These are phyloP conservation scores for Terana coerulea DNA, from an alignment of 768 basidiomycete genomes.

Conservation along the genomic window DNA sequence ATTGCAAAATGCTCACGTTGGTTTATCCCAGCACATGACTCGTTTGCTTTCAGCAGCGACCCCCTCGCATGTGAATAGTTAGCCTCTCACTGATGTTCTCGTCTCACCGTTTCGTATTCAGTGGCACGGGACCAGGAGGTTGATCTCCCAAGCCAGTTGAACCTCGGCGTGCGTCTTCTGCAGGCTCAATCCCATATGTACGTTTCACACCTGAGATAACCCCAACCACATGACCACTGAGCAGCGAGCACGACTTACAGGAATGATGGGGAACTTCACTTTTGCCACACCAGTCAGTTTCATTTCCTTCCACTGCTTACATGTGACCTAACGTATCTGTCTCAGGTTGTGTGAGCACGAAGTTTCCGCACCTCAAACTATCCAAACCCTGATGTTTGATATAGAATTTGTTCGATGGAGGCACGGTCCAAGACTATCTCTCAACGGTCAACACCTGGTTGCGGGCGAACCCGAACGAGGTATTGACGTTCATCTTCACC, in stretches of 20 bases:
- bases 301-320: conserved; percentile 4
- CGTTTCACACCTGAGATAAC: neutral
- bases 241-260: too few species aligned
- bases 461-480: conserved; percentile 59
- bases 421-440: conserved; percentile 36
- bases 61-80: conserved; percentile 38
- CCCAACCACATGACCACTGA: too few species aligned
- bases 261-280: conserved; percentile 46
- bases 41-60: conserved; percentile 47
- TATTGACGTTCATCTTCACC: conserved; percentile 62
- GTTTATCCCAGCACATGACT: conserved; percentile 46
- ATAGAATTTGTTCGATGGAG: conserved; percentile 50
- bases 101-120: conserved; percentile 13
- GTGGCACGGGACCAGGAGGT: conserved; percentile 50
- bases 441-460: conserved; percentile 47
- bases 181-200: conserved; percentile 45
- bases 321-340: neutral
- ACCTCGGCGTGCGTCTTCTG: conserved; percentile 50
- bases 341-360: conserved; percentile 17
- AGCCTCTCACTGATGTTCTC: neutral
- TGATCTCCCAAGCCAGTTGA: conserved; percentile 45
- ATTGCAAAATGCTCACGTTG: neutral
- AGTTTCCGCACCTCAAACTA: neutral
- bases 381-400: neutral
- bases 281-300: conserved; percentile 62